Percentiles rank a stretch among this genome's conserved stretches.
Conservation (phyloP, 108 stramenopile genomes). For the Fragilaria crotonensis region DNA sequence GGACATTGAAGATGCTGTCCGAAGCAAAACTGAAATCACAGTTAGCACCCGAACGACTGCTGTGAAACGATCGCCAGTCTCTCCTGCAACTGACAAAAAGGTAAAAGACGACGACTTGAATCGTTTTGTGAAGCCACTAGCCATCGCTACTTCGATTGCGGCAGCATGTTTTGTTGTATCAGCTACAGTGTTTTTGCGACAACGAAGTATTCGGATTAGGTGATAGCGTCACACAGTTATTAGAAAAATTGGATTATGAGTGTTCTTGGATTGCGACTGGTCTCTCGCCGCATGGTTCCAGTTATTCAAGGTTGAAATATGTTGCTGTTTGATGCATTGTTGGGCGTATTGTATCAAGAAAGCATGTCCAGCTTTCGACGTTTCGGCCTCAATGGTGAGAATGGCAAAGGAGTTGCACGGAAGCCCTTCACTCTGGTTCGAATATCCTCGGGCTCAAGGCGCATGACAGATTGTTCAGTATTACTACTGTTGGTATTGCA, state of each 20-base stretch:
- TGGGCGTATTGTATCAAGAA: too few species aligned
- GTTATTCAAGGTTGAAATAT: not conserved
- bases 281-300: not conserved
- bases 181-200: constrained; percentile 13
- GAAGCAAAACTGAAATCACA: constrained; percentile 4
- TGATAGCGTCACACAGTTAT: constrained; percentile 9
- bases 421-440: too few species aligned
- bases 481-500: not conserved
- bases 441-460: too few species aligned
- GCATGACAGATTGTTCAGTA: too few species aligned
- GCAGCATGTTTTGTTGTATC: constrained; percentile 56
- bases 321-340: not conserved
- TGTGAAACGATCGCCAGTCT: not conserved
- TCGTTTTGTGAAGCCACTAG: constrained; percentile 24
- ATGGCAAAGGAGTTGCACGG: too few species aligned
- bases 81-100: not conserved
- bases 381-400: too few species aligned
- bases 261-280: not conserved
- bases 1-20: constrained; percentile 39
- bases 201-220: constrained; percentile 12
- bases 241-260: not conserved
- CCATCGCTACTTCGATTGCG: constrained; percentile 43
- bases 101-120: constrained; percentile 21
- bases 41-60: not conserved
- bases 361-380: too few species aligned